Evolutionary conservation across 2,329 filamentous ascomycete species (phyloP), one percentile per base, ranked within the genome.

Genomic region (Septoria petroselini): DNA sequence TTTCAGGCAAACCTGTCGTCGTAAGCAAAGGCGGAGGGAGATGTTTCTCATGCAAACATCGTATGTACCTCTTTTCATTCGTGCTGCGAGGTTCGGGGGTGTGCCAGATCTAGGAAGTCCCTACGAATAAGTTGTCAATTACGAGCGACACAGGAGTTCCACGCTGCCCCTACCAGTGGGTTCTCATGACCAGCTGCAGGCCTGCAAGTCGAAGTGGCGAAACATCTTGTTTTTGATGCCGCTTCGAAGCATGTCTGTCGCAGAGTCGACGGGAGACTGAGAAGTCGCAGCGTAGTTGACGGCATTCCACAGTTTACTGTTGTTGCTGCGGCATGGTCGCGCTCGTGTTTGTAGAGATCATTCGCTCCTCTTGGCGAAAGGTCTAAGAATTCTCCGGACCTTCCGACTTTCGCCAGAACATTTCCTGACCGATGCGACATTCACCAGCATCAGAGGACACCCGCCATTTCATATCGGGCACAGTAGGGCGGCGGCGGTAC

Each of bases 71-170:
- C 88, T 82, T 71, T 88, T 86, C 75, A 88, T 83, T 31, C 86
- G 83, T 27, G 66, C 65, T 25, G 84, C 85, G 52, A 91, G 79
- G 48, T 78, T 74, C 8, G 82, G 81, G 41, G 81, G 79, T 40
- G 75, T 71, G 54, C 74, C 90, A 15, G 86, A 86, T 54, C 84
- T 82, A 15, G 91, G 91, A 12, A 97, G 81, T 19, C 91, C 91
- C 91, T 96, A 48, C 3, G 41, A 5, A 9, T 38, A 7, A 2
- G 23, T 38, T 25, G 37, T 30, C 30, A 43, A 11, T 40, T 18
- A 15, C 39, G 21, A 44, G 3, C 14, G 37, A 27, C 33, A 21
- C 34, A 21, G 45, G 12, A 7, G n/a, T 14, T 23, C 21, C 25
- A 9, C 3, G 21, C 17, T 9, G 21, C 8, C 19, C 74, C 62